Base-by-base conservation (phyloP, 2,329 filamentous ascomycete genomes). In the Aureobasidium lini region DNA sequence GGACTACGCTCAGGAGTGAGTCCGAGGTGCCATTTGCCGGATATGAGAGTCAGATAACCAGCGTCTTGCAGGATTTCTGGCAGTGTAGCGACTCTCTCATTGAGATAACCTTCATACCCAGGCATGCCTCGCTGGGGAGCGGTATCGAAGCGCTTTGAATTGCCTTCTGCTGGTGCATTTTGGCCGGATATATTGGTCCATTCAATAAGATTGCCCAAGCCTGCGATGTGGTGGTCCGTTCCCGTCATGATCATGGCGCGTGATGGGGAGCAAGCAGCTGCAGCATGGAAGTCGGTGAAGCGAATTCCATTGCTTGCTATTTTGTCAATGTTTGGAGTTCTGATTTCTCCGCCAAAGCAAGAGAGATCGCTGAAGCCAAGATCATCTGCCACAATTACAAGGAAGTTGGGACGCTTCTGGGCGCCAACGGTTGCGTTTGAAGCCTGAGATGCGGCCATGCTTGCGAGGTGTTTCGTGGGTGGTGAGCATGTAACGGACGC, bases 221-320 rank as follows among this genome's bases (percentile, higher is more conserved):
- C 79, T 9, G 79, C 79, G 59, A 82, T 81, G 66, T 82, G 82
- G 64, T 85, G 78, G 65, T 85, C 83, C 0, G 83, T 86, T 4
- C 83, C 83, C 0, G 82, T 85, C 77, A 86, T 81, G 64, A 87
- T 78, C 84, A 87, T 87, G 16, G 83, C 81, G 39, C 84, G 75
- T 2, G 82, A 84, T 1, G 84, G 84, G 52, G 83, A 86, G 70
- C 83, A 87, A 53, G 84, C 84, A 2, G 83, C 81, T 0, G 84
- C 84, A 1, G 83, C 81, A 66, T 87, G 84, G 69, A 85, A 86
- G 64, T 85, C 81, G 0, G 83, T 86, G 66, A 86, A 84, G 5
- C 83, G 79, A 18, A 86, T 70, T 32, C 83, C 71, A 68, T 72
- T 72, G 60, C 64, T 63, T 28, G 72, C 70, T n/a, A 75, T 67